Conservation (phyloP, 2,329 filamentous ascomycete genomes). For the Colletotrichum gigasporum region DNA sequence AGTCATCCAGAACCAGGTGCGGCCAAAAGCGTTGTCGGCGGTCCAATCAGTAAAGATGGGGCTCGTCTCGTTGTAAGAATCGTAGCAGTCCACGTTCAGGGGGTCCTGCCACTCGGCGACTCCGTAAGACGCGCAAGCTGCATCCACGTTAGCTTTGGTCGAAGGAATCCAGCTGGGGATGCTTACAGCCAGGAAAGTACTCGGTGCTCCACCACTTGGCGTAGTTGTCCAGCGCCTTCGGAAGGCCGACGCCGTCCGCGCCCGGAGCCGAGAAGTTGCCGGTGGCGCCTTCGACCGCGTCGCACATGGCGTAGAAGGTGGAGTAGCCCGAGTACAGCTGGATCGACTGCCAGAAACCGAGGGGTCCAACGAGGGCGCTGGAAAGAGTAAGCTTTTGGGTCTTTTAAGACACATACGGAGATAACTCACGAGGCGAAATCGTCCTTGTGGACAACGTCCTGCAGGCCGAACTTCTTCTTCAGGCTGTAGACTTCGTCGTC, state of each 20-base stretch:
- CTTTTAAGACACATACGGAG: constrained; percentile 10
- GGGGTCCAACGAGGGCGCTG: constrained; percentile 37
- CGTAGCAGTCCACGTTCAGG: constrained; percentile 57
- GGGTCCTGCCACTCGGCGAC: constrained; percentile 54
- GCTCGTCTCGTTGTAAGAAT: constrained; percentile 60
- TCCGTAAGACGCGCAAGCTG: constrained; percentile 56
- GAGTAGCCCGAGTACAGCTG: constrained; percentile 45
- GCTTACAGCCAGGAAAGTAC: constrained; percentile 58
- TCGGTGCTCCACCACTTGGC: constrained; percentile 60
- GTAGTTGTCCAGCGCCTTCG: constrained; percentile 63
- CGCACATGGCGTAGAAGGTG: constrained; percentile 47
- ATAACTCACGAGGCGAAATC: constrained; percentile 55
- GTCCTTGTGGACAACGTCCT: constrained; percentile 55
- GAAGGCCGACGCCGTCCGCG: constrained; percentile 58
- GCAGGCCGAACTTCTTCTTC: constrained; percentile 62
- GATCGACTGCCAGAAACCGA: constrained; percentile 47
- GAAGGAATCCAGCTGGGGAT: too few species aligned
- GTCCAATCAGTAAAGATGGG: constrained; percentile 59
- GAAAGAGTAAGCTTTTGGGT: background rate
- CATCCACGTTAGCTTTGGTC: background rate
- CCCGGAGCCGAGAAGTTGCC: constrained; percentile 39
- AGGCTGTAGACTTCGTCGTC: constrained; percentile 50
- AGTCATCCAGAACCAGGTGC: constrained; percentile 69
- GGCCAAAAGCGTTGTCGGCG: constrained; percentile 54
- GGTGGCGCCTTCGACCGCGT: constrained; percentile 37